phyloP scores from a whole-genome alignment of 228 moss, liverwort and hornwort species.

The Sphagnum fallax region DNA sequence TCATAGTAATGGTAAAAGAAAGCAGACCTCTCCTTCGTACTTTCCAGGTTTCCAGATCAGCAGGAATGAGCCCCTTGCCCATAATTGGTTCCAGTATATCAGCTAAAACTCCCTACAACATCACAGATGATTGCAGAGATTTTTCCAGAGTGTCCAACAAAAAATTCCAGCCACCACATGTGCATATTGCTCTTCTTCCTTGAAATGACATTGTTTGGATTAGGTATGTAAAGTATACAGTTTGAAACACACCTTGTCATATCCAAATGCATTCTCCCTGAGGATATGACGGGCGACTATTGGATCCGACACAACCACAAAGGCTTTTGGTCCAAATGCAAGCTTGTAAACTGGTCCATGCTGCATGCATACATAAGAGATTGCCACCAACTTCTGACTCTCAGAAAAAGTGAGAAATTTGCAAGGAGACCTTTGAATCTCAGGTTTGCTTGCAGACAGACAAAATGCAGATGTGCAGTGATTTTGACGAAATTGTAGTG shows the following conservation, averaged over 20 bases:
- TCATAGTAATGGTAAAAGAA: conserved; percentile 15
- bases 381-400: neutral
- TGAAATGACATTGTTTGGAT: too few species aligned
- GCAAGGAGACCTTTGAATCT: neutral
- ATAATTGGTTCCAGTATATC: conserved; percentile 98
- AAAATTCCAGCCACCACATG: neutral
- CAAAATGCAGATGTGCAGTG: too few species aligned
- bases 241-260: conserved; percentile 73
- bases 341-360: conserved; percentile 96
- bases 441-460: neutral
- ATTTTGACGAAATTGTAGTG: neutral
- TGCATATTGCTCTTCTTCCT: neutral
- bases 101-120: conserved; percentile 78
- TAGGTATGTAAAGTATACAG: too few species aligned
- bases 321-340: conserved; percentile 96
- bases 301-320: conserved; percentile 95
- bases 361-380: conserved; percentile 20
- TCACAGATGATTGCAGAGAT: neutral
- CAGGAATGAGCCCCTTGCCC: conserved; percentile 99
- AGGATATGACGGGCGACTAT: conserved; percentile 90
- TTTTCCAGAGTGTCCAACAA: neutral
- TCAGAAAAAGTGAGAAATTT: neutral
- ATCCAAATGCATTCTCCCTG: conserved; percentile 86
- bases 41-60: conserved; percentile 95
- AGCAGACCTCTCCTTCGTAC: conserved; percentile 82